These are phyloP conservation scores for Flaveria trinervia DNA, from an alignment of 129 eudicot genomes.

Conservation along the genomic window DNA sequence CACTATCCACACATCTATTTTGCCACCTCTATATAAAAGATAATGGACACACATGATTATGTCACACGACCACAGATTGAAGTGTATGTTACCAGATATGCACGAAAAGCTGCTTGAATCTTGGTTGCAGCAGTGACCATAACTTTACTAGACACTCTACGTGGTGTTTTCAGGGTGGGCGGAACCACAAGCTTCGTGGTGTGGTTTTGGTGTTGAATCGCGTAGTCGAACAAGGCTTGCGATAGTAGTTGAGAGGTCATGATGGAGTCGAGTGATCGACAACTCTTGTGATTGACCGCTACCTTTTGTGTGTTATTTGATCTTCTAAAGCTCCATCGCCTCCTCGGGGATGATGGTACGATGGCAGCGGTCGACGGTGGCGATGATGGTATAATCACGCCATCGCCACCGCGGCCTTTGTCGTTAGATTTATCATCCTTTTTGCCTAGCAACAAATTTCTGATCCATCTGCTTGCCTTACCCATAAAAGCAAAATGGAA, in stretches of 20 bases:
- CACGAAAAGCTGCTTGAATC: constrained; percentile 66
- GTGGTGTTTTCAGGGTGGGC: neutral
- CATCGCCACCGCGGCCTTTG: constrained; percentile 1
- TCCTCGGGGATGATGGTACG: constrained; percentile 39
- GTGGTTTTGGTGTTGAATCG: constrained; percentile 29
- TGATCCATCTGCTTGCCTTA: constrained; percentile 80
- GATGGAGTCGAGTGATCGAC: constrained; percentile 49
- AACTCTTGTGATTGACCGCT: constrained; percentile 37
- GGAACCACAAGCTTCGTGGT: constrained; percentile 5
- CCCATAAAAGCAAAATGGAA: constrained; percentile 45
- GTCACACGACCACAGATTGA: neutral
- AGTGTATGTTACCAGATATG: constrained; percentile 55
- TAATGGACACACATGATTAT: neutral
- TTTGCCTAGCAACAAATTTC: constrained; percentile 60
- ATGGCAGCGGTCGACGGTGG: constrained; percentile 15
- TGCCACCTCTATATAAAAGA: too few species aligned
- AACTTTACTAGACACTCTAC: constrained; percentile 5
- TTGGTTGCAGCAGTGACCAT: constrained; percentile 59
- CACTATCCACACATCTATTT: too few species aligned
- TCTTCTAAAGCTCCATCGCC: constrained; percentile 76
- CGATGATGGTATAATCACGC: neutral
- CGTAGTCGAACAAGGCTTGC: constrained; percentile 44
- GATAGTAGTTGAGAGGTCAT: constrained; percentile 41
- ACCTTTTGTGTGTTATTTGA: constrained; percentile 36
- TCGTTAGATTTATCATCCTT: constrained; percentile 51